These are phyloP conservation scores for Erysimum cheiranthoides DNA, from an alignment of 345 rosid species.

Conservation along the genomic window DNA sequence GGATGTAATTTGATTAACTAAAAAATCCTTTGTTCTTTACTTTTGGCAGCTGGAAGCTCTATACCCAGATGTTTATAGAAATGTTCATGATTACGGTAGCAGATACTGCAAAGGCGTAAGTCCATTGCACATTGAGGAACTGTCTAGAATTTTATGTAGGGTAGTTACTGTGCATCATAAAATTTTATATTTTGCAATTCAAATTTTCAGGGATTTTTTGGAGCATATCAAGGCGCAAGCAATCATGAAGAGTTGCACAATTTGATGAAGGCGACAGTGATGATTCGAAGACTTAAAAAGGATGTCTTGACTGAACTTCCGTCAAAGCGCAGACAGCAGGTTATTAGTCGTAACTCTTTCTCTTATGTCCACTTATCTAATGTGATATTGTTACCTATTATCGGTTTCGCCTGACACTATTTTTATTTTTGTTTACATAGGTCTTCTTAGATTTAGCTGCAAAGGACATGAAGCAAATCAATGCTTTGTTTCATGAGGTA, in stretches of 20 bases:
- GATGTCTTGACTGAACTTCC: constrained; percentile 95
- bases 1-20: constrained; percentile 15
- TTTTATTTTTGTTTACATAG: constrained; percentile 45
- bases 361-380: constrained; percentile 6
- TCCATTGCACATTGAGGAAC: constrained; percentile 34
- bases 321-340: constrained; percentile 92
- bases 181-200: neutral
- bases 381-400: constrained; percentile 13
- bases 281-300: constrained; percentile 94
- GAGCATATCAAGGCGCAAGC: constrained; percentile 90
- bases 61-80: constrained; percentile 83
- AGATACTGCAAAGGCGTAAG: constrained; percentile 95
- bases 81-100: constrained; percentile 82
- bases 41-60: constrained; percentile 84
- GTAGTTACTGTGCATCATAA: constrained; percentile 24
- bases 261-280: constrained; percentile 94
- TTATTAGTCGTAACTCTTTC: constrained; percentile 34
- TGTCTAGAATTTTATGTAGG: constrained; percentile 2
- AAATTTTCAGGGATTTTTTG: constrained; percentile 73
- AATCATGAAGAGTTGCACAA: constrained; percentile 98
- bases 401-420: constrained; percentile 16
- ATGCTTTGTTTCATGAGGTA: constrained; percentile 87
- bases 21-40: constrained; percentile 13
- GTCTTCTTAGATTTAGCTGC: constrained; percentile 87
- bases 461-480: constrained; percentile 80